Percentiles rank a stretch among this genome's conserved stretches.
These are phyloP conservation scores for Umbelopsis vinacea DNA, from an alignment of 192 early-diverging fungal species.

Conservation along the genomic window DNA sequence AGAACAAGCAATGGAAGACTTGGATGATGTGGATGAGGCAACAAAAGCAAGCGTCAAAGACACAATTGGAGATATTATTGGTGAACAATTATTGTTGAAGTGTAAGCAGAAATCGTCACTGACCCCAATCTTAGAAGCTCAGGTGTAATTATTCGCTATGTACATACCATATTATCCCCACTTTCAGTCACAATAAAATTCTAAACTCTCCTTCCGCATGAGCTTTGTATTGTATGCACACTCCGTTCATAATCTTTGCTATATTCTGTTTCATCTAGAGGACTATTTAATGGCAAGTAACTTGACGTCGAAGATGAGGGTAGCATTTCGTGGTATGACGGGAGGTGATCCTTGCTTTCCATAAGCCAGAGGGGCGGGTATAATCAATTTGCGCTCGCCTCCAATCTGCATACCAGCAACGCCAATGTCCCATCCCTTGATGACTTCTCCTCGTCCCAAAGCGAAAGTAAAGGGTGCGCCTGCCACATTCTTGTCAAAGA, in stretches of 20 bases:
- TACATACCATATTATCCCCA: constrained; percentile 5
- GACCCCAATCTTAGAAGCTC: constrained; percentile 13
- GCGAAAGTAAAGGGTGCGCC: constrained; percentile 91
- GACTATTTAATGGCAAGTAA: constrained; percentile 70
- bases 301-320: constrained; percentile 91
- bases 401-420: constrained; percentile 90
- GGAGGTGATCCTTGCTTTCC: constrained; percentile 88
- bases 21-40: constrained; percentile 18
- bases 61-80: constrained; percentile 8
- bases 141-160: constrained; percentile 14
- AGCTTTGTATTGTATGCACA: not conserved
- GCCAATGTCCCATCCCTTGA: constrained; percentile 96
- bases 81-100: constrained; percentile 4
- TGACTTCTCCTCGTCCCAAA: constrained; percentile 89
- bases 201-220: not conserved
- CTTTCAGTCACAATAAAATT: not conserved
- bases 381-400: constrained; percentile 88
- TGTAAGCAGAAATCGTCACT: constrained; percentile 3
- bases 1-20: constrained; percentile 11
- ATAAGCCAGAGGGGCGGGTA: constrained; percentile 77
- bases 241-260: not conserved
- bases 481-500: constrained; percentile 94
- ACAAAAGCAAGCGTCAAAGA: constrained; percentile 4
- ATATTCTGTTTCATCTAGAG: not conserved
- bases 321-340: constrained; percentile 89